Base-by-base conservation (phyloP, 1,284 basidiomycete species). In the Ustilago cynodontis region DNA sequence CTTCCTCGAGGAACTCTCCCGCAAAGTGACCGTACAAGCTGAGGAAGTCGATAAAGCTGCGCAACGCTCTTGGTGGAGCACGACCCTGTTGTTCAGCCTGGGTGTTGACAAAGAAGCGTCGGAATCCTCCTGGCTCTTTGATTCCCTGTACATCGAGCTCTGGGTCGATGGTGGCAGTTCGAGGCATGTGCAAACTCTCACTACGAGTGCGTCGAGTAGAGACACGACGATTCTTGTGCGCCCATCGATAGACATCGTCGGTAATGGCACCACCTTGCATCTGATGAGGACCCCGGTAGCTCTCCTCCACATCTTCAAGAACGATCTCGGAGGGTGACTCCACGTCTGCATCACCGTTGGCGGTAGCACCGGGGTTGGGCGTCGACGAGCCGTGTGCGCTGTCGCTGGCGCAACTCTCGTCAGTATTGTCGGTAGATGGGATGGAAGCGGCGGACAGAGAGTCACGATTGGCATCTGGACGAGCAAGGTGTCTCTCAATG, bases 161-260 rank as follows among this genome's bases (percentile, higher is more conserved):
- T 0, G 80, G 78, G 29, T 85, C 82, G 59, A 85, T 81, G 55
- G 72, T 78, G 29, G 73, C 61, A 16, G 78, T 82, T 20, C 80
- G 60, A n/a, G 83, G 82, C 53, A 83, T 72, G 62, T 84, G 78
- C 18, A 85, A 70, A 52, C 82, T 83, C 59, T 85, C 82, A 45
- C 72, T 74, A 16, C 84, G 69, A 18, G 78, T 68, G 3, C 82
- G 67, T 35, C 70, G 69, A 8, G 74, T 54, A 1, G 68, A 73
- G 6, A 71, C 66, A 0, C 82, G 57, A 7, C 78, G 68, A 49
- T 85, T 85, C 54, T 85, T 77, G 69, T 85, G 84, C 1, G 84
- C 84, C 84, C 84, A 85, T 22, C 82, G 75, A 43, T 85, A 85
- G 28, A 85, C 71, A 29, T 85, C 84, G 41, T 85, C 83, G 37